A percentile compares a stretch with the other conserved stretches of the same genome.
phyloP scores from a whole-genome alignment of 2,329 filamentous ascomycete genomes.

The Diaporthe citri region DNA sequence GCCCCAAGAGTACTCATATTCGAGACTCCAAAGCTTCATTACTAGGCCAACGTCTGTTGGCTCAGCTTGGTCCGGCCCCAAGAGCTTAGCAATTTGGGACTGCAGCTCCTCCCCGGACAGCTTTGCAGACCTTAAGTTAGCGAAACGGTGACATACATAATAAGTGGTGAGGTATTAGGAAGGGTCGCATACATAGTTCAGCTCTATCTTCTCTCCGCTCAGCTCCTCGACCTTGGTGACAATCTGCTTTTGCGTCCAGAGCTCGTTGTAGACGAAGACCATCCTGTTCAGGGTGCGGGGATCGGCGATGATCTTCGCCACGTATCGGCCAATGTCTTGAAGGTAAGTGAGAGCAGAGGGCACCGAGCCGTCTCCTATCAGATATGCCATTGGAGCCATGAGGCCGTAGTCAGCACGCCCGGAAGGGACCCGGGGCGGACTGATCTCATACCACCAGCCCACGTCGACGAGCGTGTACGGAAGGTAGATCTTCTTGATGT shows the following conservation, averaged over 20 bases:
- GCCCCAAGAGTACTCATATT: conserved; percentile 36
- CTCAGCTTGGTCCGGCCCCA: not conserved
- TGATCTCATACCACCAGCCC: conserved; percentile 69
- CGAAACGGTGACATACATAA: not conserved
- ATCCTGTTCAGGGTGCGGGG: conserved; percentile 65
- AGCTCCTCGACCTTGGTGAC: conserved; percentile 59
- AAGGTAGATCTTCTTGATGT: conserved; percentile 60
- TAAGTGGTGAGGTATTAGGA: not conserved
- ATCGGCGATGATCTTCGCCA: conserved; percentile 64
- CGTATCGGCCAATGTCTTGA: conserved; percentile 65
- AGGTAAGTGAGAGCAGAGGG: conserved; percentile 60
- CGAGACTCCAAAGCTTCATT: not conserved
- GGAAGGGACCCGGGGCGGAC: conserved; percentile 47
- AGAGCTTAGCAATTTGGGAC: not conserved
- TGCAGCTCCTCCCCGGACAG: conserved; percentile 13
- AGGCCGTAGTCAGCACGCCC: conserved; percentile 57
- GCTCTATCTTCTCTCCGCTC: conserved; percentile 60
- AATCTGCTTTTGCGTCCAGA: conserved; percentile 60
- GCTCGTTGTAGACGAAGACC: conserved; percentile 62
- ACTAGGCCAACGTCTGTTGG: not conserved
- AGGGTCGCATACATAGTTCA: conserved; percentile 50
- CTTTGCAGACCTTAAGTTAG: not conserved
- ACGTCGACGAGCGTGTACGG: conserved; percentile 70
- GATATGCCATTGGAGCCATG: conserved; percentile 49
- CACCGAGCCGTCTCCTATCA: conserved; percentile 60